These are phyloP conservation scores for Thuidium tamariscinum DNA, from an alignment of 225 moss, liverwort and hornwort species.

Conservation along the genomic window DNA sequence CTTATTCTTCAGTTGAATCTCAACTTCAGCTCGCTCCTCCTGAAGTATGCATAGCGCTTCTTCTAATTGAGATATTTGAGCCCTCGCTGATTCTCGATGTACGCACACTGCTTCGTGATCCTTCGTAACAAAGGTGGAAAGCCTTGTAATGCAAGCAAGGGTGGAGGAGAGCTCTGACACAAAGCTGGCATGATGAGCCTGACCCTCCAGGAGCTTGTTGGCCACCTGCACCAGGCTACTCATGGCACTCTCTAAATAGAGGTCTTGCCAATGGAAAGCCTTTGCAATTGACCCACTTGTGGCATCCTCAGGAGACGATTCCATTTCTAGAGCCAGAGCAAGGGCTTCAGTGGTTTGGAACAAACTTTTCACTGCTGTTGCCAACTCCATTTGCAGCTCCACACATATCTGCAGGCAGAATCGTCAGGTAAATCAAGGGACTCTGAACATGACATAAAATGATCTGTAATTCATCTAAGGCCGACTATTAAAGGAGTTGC, in stretches of 20 bases:
- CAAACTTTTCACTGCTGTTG: neutral
- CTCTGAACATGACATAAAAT: neutral
- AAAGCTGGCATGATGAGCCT: neutral
- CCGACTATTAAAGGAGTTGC: neutral
- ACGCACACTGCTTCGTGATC: neutral
- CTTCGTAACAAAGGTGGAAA: neutral
- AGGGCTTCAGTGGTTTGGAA: constrained; percentile 21
- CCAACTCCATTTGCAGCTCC: constrained; percentile 11
- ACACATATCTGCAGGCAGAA: constrained; percentile 1
- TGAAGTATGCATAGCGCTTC: neutral
- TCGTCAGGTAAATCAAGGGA: neutral
- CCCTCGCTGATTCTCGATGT: neutral
- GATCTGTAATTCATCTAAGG: neutral
- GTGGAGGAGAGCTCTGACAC: constrained; percentile 16
- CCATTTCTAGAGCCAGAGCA: constrained; percentile 6
- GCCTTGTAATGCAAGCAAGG: constrained; percentile 15
- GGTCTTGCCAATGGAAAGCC: constrained; percentile 13
- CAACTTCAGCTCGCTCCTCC: constrained; percentile 6
- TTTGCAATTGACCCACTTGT: neutral
- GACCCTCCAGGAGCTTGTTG: constrained; percentile 9
- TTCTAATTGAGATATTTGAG: constrained; percentile 5
- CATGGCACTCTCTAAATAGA: constrained; percentile 19
- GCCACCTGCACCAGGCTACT: neutral
- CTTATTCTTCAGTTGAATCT: constrained; percentile 8
- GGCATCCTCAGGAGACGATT: neutral